These are phyloP conservation scores for Huntiella moniliformis DNA, from an alignment of 2,329 filamentous ascomycete species.

Conservation along the genomic window DNA sequence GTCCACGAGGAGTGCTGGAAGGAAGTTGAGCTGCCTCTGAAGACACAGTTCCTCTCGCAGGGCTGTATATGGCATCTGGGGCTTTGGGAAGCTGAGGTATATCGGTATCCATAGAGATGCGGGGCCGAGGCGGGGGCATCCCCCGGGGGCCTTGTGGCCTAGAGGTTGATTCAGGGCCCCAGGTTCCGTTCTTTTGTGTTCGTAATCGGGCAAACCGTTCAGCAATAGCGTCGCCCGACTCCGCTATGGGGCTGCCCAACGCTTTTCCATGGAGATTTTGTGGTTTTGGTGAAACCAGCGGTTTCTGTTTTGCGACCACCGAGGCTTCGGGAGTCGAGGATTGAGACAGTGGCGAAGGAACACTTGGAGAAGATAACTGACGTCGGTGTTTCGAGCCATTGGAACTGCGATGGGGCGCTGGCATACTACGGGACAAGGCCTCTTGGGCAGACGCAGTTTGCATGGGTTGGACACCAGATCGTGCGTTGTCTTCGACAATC, in stretches of 20 bases:
- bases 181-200: neutral
- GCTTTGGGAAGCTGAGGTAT: constrained; percentile 45
- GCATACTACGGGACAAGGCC: no score
- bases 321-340: neutral
- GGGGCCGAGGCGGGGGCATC: constrained; percentile 11
- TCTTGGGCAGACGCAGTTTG: neutral
- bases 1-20: constrained; percentile 42
- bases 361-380: constrained; percentile 4
- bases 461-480: constrained; percentile 36
- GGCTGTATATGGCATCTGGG: constrained; percentile 60
- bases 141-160: constrained; percentile 17
- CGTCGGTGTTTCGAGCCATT: constrained; percentile 2
- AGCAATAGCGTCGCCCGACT: constrained; percentile 10
- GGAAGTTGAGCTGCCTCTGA: constrained; percentile 46
- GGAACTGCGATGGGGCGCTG: no score
- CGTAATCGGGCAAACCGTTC: constrained; percentile 10
- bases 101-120: constrained; percentile 29
- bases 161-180: neutral
- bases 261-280: neutral
- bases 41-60: constrained; percentile 52
- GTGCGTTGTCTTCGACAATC: constrained; percentile 44
- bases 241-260: constrained; percentile 18
- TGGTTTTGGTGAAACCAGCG: constrained; percentile 3
- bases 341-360: constrained; percentile 7
- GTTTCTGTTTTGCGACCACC: neutral